Base-by-base conservation (phyloP, 2,329 filamentous ascomycete genomes). In the Fusarium buxicola region DNA sequence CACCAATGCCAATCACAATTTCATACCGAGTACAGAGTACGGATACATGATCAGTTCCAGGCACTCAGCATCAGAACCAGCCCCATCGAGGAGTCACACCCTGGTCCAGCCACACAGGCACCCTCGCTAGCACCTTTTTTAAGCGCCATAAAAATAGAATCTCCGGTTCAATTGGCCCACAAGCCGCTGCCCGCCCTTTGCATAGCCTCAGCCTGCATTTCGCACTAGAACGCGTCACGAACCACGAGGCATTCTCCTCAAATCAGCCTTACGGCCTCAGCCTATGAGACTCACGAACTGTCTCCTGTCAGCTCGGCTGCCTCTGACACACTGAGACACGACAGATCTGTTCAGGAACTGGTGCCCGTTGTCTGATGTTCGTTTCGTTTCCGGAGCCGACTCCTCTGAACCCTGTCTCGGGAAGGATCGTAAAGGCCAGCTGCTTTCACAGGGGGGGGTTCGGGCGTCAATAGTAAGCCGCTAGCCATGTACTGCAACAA, bases 101-200 rank as follows among this genome's bases (percentile, higher is more conserved):
- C 43, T 50, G 27, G 39, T 55, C 54, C 32, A 64, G 49, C 50
- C 45, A 55, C 50, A 53, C 38, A 39, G 21, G 36, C 21, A 53
- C 53, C 45, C 46, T 41, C 40, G 55, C 43, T 49, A 15, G 30
- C 13, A 31, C 25, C 13, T 30, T 32, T 10, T 25, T 65, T 69
- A 70, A 70, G 68, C 68, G 68, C 68, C 58, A 46, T 70, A 70
- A 69, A 70, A 70, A 69, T 70, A 70, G 68, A 56, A 43, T 18
- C 7, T 10, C 5, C 5, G 4, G 4, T 15, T 2, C 38, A 2
- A 68, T 69, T 70, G 58, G 68, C 16, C 39, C 48, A 54, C 41
- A 58, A 28, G 30, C 48, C 47, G 55, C 51, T 60, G 30, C 54
- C 18, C 63, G 41, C 51, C 47, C 39, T 31, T 24, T 58, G 57